These are phyloP conservation scores for Saccharomycopsis fodiens DNA, from an alignment of 805 yeast species.

Conservation along the genomic window DNA sequence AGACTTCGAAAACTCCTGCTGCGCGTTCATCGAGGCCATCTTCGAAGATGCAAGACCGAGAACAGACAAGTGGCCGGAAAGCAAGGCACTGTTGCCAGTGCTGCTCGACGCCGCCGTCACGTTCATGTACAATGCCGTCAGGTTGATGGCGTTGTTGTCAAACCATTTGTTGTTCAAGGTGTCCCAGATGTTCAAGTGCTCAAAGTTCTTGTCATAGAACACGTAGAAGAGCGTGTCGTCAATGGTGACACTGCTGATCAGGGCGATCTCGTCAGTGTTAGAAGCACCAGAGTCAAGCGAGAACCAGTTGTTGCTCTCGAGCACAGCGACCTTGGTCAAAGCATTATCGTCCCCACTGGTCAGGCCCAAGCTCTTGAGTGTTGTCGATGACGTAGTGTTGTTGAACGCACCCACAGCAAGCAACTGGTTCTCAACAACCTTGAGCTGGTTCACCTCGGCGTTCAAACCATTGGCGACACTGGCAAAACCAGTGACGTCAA, in stretches of 20 bases:
- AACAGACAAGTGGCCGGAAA: conserved; percentile 25
- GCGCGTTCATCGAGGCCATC: conserved; percentile 22
- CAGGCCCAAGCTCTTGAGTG: conserved; percentile 24
- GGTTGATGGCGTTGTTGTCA: conserved; percentile 20
- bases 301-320: conserved; percentile 35
- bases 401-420: conserved; percentile 41
- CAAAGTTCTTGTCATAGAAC: conserved; percentile 27
- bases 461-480: conserved; percentile 33
- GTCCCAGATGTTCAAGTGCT: conserved; percentile 33
- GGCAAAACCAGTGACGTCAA: conserved; percentile 6
- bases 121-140: conserved; percentile 22
- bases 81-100: conserved; percentile 19
- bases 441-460: conserved; percentile 31
- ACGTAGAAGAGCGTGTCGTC: conserved; percentile 35
- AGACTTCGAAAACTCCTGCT: conserved; percentile 22
- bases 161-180: conserved; percentile 32
- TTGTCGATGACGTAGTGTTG: conserved; percentile 28
- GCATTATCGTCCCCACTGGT: conserved; percentile 28
- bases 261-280: conserved; percentile 15
- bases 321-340: conserved; percentile 30
- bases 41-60: conserved; percentile 15
- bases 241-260: conserved; percentile 30
- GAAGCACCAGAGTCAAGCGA: conserved; percentile 11
- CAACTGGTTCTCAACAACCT: conserved; percentile 30
- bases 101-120: conserved; percentile 24